phyloP scores from a whole-genome alignment of 176 grass and related monocot genomes.

The Oropetium thomaeum region DNA sequence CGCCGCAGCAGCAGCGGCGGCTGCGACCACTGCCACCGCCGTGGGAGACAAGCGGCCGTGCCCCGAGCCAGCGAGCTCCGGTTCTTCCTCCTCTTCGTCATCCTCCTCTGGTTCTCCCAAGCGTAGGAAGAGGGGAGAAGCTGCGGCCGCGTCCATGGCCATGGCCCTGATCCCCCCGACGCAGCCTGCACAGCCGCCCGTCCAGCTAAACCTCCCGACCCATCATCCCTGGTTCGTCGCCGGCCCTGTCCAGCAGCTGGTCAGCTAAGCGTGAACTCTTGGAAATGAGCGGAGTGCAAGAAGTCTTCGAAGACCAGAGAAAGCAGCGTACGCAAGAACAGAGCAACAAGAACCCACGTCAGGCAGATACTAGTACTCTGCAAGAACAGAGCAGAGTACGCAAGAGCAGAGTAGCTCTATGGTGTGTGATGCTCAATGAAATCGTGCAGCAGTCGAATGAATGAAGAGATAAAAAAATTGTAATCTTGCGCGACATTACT shows the following conservation, averaged over 20 bases:
- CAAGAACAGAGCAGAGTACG: background rate
- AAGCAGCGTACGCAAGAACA: constrained; percentile 5
- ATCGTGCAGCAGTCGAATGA: background rate
- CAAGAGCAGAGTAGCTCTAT: constrained; percentile 23
- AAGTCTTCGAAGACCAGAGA: background rate
- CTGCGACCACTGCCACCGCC: background rate
- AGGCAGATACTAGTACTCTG: no score
- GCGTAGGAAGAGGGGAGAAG: constrained; percentile 59
- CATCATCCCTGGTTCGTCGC: constrained; percentile 37
- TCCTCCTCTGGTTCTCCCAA: constrained; percentile 54
- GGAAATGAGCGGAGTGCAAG: background rate
- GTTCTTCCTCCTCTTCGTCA: constrained; percentile 18
- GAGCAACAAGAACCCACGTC: constrained; percentile 4
- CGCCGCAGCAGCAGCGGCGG: background rate
- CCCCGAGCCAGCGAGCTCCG: constrained; percentile 23
- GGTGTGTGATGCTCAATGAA: background rate
- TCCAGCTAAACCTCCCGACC: constrained; percentile 37
- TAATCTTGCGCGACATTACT: background rate
- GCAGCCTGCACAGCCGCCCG: background rate
- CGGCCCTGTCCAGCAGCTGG: constrained; percentile 43
- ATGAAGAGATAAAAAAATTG: background rate
- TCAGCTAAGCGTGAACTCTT: constrained; percentile 39
- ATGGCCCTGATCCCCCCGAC: constrained; percentile 26
- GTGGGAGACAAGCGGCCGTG: constrained; percentile 33
- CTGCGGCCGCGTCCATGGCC: constrained; percentile 46